Percentiles rank a stretch among this genome's conserved stretches.
phyloP scores from a whole-genome alignment of 1,284 basidiomycete genomes.

The Tilletia setariae region DNA sequence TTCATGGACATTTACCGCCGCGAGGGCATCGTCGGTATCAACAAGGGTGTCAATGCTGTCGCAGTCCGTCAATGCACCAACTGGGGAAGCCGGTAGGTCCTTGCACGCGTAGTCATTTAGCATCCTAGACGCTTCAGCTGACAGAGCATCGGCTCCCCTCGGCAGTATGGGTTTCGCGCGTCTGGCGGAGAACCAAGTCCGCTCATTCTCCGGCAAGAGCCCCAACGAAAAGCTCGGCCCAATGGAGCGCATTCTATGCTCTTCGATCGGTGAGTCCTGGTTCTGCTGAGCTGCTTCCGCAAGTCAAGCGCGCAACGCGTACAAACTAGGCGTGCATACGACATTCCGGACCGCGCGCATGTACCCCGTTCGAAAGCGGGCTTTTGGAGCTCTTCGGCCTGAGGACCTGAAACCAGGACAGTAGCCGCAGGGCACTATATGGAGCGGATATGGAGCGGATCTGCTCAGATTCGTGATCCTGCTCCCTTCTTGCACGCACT shows the following conservation, averaged over 20 bases:
- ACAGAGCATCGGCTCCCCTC: neutral
- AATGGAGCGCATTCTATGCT: conserved; percentile 81
- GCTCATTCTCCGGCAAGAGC: conserved; percentile 68
- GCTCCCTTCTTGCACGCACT: too few relatives aligned
- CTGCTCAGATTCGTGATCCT: too few relatives aligned
- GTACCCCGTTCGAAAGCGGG: too few relatives aligned
- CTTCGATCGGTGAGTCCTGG: conserved; percentile 64
- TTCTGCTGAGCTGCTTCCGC: too few relatives aligned
- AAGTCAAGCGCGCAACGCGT: too few relatives aligned
- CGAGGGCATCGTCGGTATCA: conserved; percentile 92
- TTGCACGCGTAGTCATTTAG: neutral
- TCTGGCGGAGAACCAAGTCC: conserved; percentile 78
- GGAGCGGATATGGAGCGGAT: too few relatives aligned
- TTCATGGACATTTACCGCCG: conserved; percentile 90
- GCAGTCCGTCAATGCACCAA: conserved; percentile 93
- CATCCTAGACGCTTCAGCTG: too few relatives aligned
- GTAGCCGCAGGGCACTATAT: too few relatives aligned
- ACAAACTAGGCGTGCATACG: too few relatives aligned
- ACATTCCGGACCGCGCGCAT: too few relatives aligned
- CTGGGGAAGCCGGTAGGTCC: conserved; percentile 87
- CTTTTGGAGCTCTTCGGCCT: too few relatives aligned
- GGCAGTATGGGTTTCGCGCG: conserved; percentile 91
- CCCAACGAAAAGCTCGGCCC: conserved; percentile 74
- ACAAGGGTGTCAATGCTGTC: conserved; percentile 99
- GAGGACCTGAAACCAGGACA: too few relatives aligned